These are phyloP conservation scores for Phialophora expanda DNA, from an alignment of 2,329 filamentous ascomycete species.

Conservation along the genomic window DNA sequence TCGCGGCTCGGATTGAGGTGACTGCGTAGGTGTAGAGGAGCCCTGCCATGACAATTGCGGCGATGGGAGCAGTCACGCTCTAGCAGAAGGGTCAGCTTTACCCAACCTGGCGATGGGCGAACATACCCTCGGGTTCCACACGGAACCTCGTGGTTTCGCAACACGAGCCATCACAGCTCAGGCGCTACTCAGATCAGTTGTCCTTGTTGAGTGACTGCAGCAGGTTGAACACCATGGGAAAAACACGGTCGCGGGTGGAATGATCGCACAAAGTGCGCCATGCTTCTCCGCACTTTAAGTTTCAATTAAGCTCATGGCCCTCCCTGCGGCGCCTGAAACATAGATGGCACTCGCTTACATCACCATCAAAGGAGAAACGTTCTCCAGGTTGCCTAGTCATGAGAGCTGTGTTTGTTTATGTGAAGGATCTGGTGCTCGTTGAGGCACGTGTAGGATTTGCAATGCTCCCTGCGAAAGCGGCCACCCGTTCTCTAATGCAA, in stretches of 20 bases:
- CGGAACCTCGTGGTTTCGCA: conserved; percentile 24
- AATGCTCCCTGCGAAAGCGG: background rate
- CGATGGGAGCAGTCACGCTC: conserved; percentile 65
- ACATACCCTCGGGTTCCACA: conserved; percentile 31
- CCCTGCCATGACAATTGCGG: conserved; percentile 66
- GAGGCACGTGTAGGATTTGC: background rate
- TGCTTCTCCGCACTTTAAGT: background rate
- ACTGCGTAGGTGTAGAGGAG: conserved; percentile 66
- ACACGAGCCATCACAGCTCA: conserved; percentile 22
- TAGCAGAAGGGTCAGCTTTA: conserved; percentile 36
- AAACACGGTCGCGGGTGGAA: background rate
- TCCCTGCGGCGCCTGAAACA: background rate
- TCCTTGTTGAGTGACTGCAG: background rate
- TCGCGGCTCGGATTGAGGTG: conserved; percentile 69
- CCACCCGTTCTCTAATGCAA: background rate
- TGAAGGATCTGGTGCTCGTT: background rate
- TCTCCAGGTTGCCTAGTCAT: background rate
- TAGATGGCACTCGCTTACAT: background rate
- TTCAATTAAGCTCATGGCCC: background rate
- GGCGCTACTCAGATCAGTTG: background rate
- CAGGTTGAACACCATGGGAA: background rate
- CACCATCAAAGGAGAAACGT: background rate
- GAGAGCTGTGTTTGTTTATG: background rate
- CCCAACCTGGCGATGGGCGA: background rate
- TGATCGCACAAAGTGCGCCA: background rate